phyloP scores from a whole-genome alignment of 2,329 filamentous ascomycete species.

The Exophiala bonariae region DNA sequence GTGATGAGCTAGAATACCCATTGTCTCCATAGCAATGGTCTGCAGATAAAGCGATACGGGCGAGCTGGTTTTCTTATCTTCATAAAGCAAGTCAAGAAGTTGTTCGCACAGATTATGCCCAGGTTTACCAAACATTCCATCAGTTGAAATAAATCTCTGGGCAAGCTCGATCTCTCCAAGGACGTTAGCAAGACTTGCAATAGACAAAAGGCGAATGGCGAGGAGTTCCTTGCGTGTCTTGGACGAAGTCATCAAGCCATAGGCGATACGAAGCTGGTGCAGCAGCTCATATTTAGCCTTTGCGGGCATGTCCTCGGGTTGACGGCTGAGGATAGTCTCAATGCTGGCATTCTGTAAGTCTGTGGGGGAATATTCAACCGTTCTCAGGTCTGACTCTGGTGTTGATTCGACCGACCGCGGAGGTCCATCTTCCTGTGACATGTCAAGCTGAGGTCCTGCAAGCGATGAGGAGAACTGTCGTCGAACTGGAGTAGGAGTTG shows the following conservation, averaged over 20 bases:
- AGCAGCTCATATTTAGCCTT: constrained; percentile 80
- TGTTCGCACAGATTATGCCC: constrained; percentile 84
- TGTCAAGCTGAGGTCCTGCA: constrained; percentile 38
- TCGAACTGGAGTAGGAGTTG: constrained; percentile 76
- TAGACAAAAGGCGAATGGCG: constrained; percentile 77
- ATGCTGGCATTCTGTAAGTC: constrained; percentile 24
- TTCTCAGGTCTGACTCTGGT: constrained; percentile 3
- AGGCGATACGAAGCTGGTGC: constrained; percentile 78
- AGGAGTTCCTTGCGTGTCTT: constrained; percentile 73
- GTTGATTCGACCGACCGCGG: constrained; percentile 38
- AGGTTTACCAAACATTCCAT: constrained; percentile 83
- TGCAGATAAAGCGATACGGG: constrained; percentile 75
- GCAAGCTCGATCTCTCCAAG: constrained; percentile 80
- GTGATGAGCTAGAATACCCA: constrained; percentile 84
- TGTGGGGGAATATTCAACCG: constrained; percentile 18
- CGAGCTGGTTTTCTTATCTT: constrained; percentile 67
- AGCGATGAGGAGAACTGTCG: constrained; percentile 55
- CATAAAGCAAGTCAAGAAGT: constrained; percentile 86
- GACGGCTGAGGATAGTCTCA: constrained; percentile 40
- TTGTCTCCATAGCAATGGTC: constrained; percentile 73
- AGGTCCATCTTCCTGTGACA: constrained; percentile 50
- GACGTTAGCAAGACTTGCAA: constrained; percentile 89
- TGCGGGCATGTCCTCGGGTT: constrained; percentile 66
- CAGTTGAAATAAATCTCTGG: constrained; percentile 81
- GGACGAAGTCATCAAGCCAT: constrained; percentile 68